These are phyloP conservation scores for Calcarisporium arbuscula DNA, from an alignment of 2,329 filamentous ascomycete species.

Conservation along the genomic window DNA sequence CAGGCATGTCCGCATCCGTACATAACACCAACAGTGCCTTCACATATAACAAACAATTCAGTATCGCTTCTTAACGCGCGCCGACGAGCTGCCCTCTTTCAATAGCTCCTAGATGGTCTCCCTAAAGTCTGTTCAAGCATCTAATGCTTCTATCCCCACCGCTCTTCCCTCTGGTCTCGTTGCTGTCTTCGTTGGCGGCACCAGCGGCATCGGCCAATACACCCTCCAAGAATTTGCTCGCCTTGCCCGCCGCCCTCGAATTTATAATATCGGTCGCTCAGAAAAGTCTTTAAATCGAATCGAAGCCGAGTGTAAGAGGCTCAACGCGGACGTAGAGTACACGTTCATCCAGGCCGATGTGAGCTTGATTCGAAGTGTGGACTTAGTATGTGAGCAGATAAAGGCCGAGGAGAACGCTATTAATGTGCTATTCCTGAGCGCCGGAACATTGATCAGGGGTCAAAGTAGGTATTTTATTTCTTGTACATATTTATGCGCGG, in stretches of 20 bases:
- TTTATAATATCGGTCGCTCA: conserved; percentile 42
- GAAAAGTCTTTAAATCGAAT: not conserved
- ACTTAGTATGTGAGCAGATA: conserved; percentile 37
- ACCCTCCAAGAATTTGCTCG: conserved; percentile 37
- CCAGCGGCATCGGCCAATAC: conserved; percentile 41
- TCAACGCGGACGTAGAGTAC: conserved; percentile 19
- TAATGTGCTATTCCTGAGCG: conserved; percentile 37
- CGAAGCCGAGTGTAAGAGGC: too few species aligned
- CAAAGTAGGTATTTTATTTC: too few species aligned
- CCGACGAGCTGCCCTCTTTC: too few species aligned
- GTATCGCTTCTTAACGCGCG: too few species aligned
- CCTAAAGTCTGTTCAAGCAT: too few species aligned
- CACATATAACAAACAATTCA: too few species aligned
- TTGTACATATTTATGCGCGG: too few species aligned
- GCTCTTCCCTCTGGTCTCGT: conserved; percentile 18
- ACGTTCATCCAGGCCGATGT: conserved; percentile 41
- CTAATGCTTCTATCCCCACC: too few species aligned
- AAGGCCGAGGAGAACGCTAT: conserved; percentile 29
- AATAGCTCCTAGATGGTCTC: too few species aligned
- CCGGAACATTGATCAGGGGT: conserved; percentile 20
- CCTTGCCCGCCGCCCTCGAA: conserved; percentile 29
- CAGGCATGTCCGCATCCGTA: too few species aligned
- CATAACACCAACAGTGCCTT: too few species aligned
- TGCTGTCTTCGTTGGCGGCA: conserved; percentile 43
- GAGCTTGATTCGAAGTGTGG: conserved; percentile 39